phyloP scores from a whole-genome alignment of 2,329 filamentous ascomycete species.

The Fragosphaeria purpurea region DNA sequence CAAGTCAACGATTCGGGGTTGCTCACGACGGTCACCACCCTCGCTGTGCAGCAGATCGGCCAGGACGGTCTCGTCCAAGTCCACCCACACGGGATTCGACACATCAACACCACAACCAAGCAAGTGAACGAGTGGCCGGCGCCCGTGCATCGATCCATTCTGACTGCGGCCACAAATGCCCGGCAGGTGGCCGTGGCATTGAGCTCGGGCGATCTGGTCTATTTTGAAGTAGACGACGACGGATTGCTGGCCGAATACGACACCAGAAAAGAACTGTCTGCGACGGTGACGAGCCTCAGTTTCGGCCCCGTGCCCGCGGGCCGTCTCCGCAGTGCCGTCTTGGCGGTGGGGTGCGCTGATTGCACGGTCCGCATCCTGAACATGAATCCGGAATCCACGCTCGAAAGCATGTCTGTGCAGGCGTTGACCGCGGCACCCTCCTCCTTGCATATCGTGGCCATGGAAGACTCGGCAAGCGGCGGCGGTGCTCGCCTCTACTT shows the following conservation, averaged over 20 bases:
- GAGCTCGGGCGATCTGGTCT: constrained; percentile 92
- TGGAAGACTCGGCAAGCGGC: constrained; percentile 86
- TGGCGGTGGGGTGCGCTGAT: constrained; percentile 95
- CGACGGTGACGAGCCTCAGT: constrained; percentile 89
- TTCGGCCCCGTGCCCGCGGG: constrained; percentile 88
- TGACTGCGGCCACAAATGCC: constrained; percentile 86
- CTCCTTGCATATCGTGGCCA: constrained; percentile 81
- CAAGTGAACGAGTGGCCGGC: constrained; percentile 87
- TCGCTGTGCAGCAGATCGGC: constrained; percentile 88
- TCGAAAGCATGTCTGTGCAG: constrained; percentile 91
- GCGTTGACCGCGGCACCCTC: constrained; percentile 85
- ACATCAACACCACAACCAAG: constrained; percentile 56
- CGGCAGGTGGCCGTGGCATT: constrained; percentile 88
- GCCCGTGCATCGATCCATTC: constrained; percentile 88
- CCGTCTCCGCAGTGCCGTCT: constrained; percentile 76
- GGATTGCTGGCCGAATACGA: constrained; percentile 88
- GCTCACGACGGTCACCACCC: constrained; percentile 73
- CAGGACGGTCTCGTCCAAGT: constrained; percentile 90
- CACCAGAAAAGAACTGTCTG: constrained; percentile 89
- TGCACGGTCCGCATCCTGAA: constrained; percentile 89
- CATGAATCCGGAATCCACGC: constrained; percentile 76
- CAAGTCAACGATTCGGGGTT: constrained; percentile 93
- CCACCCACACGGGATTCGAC: constrained; percentile 89
- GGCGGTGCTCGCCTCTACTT: constrained; percentile 78
- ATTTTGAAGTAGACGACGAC: constrained; percentile 94